These are phyloP conservation scores for Candolleomyces aberdarensis DNA, from an alignment of 768 basidiomycete species.

Conservation along the genomic window DNA sequence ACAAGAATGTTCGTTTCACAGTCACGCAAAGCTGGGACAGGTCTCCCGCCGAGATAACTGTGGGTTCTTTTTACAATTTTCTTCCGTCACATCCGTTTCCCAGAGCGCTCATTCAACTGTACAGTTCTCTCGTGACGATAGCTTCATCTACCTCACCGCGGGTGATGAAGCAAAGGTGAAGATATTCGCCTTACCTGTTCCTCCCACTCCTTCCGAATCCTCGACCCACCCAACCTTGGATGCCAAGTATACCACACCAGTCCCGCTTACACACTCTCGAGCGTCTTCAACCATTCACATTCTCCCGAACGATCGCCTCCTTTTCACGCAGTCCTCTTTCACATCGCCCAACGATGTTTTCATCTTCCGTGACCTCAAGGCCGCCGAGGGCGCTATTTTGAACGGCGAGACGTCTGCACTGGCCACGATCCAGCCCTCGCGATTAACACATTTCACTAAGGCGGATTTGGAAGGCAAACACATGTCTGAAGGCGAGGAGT, in stretches of 20 bases:
- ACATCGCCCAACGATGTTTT: conserved; percentile 80
- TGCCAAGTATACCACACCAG: conserved; percentile 48
- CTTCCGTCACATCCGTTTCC: not conserved
- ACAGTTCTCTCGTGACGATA: conserved; percentile 74
- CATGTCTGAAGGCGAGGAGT: conserved; percentile 67
- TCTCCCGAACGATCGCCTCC: conserved; percentile 55
- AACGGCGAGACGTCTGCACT: conserved; percentile 24
- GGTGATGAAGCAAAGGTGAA: conserved; percentile 80
- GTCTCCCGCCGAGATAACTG: conserved; percentile 59
- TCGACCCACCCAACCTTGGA: conserved; percentile 50
- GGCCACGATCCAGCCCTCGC: conserved; percentile 38
- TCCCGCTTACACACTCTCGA: conserved; percentile 55
- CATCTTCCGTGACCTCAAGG: conserved; percentile 49
- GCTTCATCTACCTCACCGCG: conserved; percentile 67
- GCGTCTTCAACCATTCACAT: conserved; percentile 61
- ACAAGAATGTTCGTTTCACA: conserved; percentile 62
- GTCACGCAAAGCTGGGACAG: conserved; percentile 86
- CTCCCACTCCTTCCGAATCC: conserved; percentile 54
- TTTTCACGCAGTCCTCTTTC: conserved; percentile 74
- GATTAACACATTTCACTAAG: conserved; percentile 65
- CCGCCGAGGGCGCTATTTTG: conserved; percentile 39
- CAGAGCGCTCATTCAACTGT: not conserved
- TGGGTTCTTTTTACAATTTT: conserved; percentile 28
- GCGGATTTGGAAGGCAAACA: conserved; percentile 53
- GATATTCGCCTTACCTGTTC: conserved; percentile 66